Conservation (phyloP, 768 basidiomycete genomes). For the Tylopilus sp. region DNA sequence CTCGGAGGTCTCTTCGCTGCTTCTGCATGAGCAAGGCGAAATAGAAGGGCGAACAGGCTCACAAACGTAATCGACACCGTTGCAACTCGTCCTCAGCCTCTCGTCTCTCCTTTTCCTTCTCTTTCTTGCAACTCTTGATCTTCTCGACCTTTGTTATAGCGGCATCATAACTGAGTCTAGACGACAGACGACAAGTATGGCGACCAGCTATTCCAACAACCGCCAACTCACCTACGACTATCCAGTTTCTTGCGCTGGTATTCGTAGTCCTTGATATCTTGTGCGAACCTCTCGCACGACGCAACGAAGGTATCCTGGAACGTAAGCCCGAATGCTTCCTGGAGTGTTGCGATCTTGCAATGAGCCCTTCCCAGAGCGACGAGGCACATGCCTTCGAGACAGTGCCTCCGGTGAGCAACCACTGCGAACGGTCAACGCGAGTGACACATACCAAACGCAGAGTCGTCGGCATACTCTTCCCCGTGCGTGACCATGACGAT, state of each 20-base stretch:
- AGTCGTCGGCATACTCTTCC: conserved; percentile 75
- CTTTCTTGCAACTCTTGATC: conserved; percentile 69
- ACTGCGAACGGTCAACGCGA: conserved; percentile 5
- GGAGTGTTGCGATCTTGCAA: conserved; percentile 79
- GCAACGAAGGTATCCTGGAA: conserved; percentile 72
- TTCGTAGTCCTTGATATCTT: conserved; percentile 83
- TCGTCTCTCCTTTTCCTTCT: conserved; percentile 66
- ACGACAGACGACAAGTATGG: neutral
- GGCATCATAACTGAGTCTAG: conserved; percentile 74
- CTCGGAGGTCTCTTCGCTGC: conserved; percentile 81
- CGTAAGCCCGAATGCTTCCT: conserved; percentile 73
- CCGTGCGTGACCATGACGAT: conserved; percentile 86
- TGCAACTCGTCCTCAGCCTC: conserved; percentile 84
- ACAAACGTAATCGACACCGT: conserved; percentile 73
- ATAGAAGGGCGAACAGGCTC: conserved; percentile 23
- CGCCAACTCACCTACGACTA: conserved; percentile 59
- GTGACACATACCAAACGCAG: conserved; percentile 54
- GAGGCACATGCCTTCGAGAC: conserved; percentile 59
- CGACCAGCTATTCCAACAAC: neutral
- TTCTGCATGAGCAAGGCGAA: conserved; percentile 6
- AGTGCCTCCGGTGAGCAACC: neutral
- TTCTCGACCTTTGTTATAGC: conserved; percentile 69
- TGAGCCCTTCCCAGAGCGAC: conserved; percentile 78
- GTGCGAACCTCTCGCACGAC: conserved; percentile 60
- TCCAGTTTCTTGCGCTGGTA: conserved; percentile 81